phyloP scores from a whole-genome alignment of 2,329 filamentous ascomycete species.

The Chaetomiaceae sp. region DNA sequence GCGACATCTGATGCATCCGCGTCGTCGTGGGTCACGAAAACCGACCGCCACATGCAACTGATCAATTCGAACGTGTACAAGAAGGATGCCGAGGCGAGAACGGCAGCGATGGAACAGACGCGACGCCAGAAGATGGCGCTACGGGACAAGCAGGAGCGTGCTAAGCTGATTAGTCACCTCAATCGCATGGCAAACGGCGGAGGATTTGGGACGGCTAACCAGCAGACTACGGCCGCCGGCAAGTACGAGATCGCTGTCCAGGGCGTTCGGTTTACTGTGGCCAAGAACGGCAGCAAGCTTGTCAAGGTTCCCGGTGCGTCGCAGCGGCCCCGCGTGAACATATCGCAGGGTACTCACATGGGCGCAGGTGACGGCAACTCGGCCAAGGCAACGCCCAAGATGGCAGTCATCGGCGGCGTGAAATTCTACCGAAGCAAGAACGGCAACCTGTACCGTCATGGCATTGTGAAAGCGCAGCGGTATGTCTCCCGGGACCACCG shows the following conservation, averaged over 20 bases:
- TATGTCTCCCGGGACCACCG: slow-evolving; percentile 42
- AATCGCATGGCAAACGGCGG: slow-evolving; percentile 31
- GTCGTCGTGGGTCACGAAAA: slow-evolving; percentile 63
- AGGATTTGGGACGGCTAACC: slow-evolving; percentile 27
- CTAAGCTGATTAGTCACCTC: slow-evolving; percentile 48
- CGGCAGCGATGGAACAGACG: slow-evolving; percentile 68
- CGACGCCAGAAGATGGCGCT: slow-evolving; percentile 51
- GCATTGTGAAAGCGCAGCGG: slow-evolving; percentile 70
- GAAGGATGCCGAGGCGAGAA: slow-evolving; percentile 63
- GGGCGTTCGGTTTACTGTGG: slow-evolving; percentile 68
- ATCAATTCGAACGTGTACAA: slow-evolving; percentile 78
- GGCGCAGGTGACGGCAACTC: slow-evolving; percentile 52
- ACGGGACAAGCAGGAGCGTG: slow-evolving; percentile 54
- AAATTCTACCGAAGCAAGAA: slow-evolving; percentile 81
- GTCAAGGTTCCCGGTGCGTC: slow-evolving; percentile 65
- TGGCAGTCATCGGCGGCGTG: slow-evolving; percentile 67
- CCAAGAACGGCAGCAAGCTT: slow-evolving; percentile 77
- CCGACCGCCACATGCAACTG: slow-evolving; percentile 72
- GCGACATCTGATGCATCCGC: slow-evolving; percentile 34
- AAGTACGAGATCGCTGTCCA: slow-evolving; percentile 63
- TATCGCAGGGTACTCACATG: slow-evolving; percentile 32
- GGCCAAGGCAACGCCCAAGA: slow-evolving; percentile 68
- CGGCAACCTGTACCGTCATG: slow-evolving; percentile 77
- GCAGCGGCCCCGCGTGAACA: slow-evolving; percentile 17
- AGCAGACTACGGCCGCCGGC: slow-evolving; percentile 30